These are phyloP conservation scores for Ophiostoma fasciatum DNA, from an alignment of 2,329 filamentous ascomycete species.

Conservation along the genomic window DNA sequence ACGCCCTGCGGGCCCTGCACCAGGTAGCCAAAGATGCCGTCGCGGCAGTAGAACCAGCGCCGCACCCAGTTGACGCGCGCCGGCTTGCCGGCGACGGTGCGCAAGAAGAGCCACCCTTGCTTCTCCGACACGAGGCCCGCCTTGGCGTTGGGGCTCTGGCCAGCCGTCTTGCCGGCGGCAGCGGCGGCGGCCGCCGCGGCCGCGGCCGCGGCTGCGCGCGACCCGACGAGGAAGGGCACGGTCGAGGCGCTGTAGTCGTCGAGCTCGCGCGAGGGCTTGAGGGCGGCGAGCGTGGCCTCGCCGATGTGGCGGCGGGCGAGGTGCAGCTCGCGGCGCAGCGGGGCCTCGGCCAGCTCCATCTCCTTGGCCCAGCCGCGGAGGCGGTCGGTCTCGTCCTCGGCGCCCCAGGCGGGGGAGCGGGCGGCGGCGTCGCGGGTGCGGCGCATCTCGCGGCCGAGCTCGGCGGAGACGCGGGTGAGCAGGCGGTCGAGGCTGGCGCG, in stretches of 20 bases:
- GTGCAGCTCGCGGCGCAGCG: slow-evolving; percentile 70
- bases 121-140: slow-evolving; percentile 52
- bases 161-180: no score
- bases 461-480: slow-evolving; percentile 68
- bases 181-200: no score
- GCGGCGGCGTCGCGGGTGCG: slow-evolving; percentile 50
- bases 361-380: slow-evolving; percentile 87
- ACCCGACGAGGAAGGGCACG: slow-evolving; percentile 73
- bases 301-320: slow-evolving; percentile 69
- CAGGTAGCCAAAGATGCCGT: slow-evolving; percentile 92
- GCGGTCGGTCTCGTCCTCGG: slow-evolving; percentile 78
- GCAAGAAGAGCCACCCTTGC: slow-evolving; percentile 85
- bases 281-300: slow-evolving; percentile 53
- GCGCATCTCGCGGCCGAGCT: slow-evolving; percentile 81
- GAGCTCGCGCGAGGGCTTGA: slow-evolving; percentile 75
- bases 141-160: no score
- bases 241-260: slow-evolving; percentile 87
- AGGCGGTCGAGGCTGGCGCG: slow-evolving; percentile 74
- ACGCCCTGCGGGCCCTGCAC: slow-evolving; percentile 75
- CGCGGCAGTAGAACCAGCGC: slow-evolving; percentile 90
- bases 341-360: slow-evolving; percentile 77
- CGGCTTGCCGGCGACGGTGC: slow-evolving; percentile 72
- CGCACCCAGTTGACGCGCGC: slow-evolving; percentile 79
- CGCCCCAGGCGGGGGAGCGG: slow-evolving; percentile 50
- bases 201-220: slow-evolving; percentile 45